Percentiles rank a stretch among this genome's conserved stretches.
These are phyloP conservation scores for Rhytidhysteron rufulum DNA, from an alignment of 2,329 filamentous ascomycete genomes.

Conservation along the genomic window DNA sequence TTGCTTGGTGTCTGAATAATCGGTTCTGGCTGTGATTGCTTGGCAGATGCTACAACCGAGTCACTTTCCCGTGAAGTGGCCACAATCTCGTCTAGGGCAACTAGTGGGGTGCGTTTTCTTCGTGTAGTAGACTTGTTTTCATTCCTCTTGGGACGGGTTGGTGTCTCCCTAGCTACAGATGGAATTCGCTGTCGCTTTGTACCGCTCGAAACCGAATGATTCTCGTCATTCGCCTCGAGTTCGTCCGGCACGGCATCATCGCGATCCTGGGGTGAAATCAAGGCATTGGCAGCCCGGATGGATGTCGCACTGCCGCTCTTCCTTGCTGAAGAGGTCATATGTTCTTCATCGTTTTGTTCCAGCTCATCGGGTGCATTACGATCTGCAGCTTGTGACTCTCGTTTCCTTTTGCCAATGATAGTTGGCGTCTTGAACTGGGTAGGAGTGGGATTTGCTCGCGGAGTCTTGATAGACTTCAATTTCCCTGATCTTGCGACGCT, in stretches of 20 bases:
- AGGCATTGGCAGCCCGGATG: constrained; percentile 14
- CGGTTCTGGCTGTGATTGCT: neutral
- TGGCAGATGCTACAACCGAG: neutral
- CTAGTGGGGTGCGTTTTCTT: neutral
- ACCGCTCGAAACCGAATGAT: constrained; percentile 4
- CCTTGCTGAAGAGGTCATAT: constrained; percentile 23
- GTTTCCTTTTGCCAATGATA: constrained; percentile 30
- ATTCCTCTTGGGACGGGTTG: neutral
- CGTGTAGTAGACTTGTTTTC: neutral
- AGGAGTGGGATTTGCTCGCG: constrained; percentile 8
- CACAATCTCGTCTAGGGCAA: neutral
- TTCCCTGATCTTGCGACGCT: constrained; percentile 9
- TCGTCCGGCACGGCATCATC: constrained; percentile 22
- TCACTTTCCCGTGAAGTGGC: neutral
- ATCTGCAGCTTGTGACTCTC: constrained; percentile 17
- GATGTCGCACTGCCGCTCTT: constrained; percentile 9
- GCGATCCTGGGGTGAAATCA: constrained; percentile 21
- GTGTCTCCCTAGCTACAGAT: neutral
- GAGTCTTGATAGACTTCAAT: constrained; percentile 10
- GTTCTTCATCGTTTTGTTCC: constrained; percentile 23
- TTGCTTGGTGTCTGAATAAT: neutral
- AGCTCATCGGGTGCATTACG: constrained; percentile 29
- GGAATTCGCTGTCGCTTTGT: neutral
- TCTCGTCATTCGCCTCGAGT: constrained; percentile 7
- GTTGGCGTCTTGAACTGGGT: constrained; percentile 20